Evolutionary conservation across 169 alveolate species (phyloP).

Genomic region (Plasmodium coatneyi): DNA sequence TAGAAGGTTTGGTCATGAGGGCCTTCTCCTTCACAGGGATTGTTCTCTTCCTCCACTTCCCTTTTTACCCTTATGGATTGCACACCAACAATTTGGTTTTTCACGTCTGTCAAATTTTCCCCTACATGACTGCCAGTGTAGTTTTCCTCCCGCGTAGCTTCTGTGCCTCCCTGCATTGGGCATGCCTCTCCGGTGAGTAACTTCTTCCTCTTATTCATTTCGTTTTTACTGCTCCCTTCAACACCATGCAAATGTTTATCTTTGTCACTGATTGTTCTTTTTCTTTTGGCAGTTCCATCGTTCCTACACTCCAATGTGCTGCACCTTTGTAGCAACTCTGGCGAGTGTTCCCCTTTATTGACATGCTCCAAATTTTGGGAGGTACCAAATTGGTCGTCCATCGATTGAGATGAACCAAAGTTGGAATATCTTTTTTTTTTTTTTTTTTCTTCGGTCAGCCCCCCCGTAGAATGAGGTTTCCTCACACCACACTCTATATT

Average conservation of each 20-base stretch:
- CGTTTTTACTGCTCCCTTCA: neutral
- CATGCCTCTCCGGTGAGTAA: neutral
- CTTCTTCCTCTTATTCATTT: neutral
- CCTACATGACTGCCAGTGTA: neutral
- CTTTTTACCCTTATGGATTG: neutral
- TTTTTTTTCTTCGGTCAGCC: neutral
- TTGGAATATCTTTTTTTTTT: neutral
- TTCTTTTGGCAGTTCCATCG: neutral
- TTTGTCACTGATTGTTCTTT: neutral
- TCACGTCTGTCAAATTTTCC: neutral
- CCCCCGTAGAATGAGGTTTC: neutral
- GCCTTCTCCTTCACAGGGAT: neutral
- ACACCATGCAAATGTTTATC: neutral
- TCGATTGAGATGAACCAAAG: neutral
- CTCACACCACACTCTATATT: conserved; percentile 18
- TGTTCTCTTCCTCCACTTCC: neutral
- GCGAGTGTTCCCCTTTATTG: neutral
- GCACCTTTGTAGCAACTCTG: neutral
- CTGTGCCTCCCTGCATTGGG: neutral
- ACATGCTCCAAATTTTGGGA: neutral
- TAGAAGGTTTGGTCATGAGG: neutral
- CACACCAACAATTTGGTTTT: neutral
- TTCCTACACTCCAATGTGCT: neutral
- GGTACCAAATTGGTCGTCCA: neutral
- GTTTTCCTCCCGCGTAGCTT: neutral